Conservation (phyloP, 345 rosid genomes). For the Populus simonii region DNA sequence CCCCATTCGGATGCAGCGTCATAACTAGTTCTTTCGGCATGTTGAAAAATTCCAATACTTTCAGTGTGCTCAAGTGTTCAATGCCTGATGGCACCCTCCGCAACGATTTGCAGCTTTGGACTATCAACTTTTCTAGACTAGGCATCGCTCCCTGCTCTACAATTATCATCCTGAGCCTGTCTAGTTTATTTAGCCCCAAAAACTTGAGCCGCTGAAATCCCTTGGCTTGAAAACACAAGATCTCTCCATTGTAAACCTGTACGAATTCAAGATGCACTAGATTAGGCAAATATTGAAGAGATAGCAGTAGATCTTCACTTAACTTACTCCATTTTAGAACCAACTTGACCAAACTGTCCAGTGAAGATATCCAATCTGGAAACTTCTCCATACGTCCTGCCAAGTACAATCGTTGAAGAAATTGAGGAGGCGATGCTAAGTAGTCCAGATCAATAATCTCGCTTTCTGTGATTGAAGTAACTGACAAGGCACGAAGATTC, state of each 20-base stretch:
- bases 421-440: slow-evolving; percentile 24
- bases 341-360: slow-evolving; percentile 19
- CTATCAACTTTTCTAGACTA: slow-evolving; percentile 6
- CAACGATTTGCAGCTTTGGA: slow-evolving; percentile 13
- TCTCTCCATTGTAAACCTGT: slow-evolving; percentile 17
- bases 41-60: slow-evolving; percentile 7
- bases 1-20: slow-evolving; percentile 2
- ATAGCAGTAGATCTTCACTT: slow-evolving; percentile 11
- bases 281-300: slow-evolving; percentile 27
- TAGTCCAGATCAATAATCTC: slow-evolving; percentile 21
- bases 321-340: slow-evolving; percentile 16
- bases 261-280: slow-evolving; percentile 20
- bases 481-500: slow-evolving; percentile 14
- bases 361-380: slow-evolving; percentile 29
- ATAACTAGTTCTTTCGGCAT: slow-evolving; percentile 12
- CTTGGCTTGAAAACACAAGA: slow-evolving; percentile 5
- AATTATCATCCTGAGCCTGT: not conserved
- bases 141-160: slow-evolving; percentile 2
- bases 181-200: slow-evolving; percentile 7
- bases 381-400: slow-evolving; percentile 19
- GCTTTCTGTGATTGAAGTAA: slow-evolving; percentile 9
- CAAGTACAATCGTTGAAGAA: slow-evolving; percentile 26
- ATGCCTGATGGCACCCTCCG: slow-evolving; percentile 9
- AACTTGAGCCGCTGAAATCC: not conserved
- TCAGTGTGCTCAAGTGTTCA: slow-evolving; percentile 7